Percentiles rank a stretch among this genome's conserved stretches.
Evolutionary conservation across 2,329 filamentous ascomycete genomes (phyloP).

Genomic region (Aphanocladium album): DNA sequence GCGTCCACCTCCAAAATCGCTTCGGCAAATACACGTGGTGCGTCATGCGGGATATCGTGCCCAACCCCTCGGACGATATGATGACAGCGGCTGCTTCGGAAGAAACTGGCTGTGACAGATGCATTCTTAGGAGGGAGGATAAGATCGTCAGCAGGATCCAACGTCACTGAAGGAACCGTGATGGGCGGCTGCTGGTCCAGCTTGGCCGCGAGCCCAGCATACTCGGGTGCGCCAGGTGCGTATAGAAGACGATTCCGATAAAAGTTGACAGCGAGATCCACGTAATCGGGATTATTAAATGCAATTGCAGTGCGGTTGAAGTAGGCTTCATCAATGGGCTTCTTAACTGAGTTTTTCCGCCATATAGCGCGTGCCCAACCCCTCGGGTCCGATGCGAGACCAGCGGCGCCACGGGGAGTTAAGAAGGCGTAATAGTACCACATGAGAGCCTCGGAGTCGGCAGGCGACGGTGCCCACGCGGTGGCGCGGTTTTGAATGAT

Average conservation of each 20-base stretch:
- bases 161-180: neutral
- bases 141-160: neutral
- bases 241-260: conserved; percentile 12
- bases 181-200: neutral
- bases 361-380: conserved; percentile 2
- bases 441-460: neutral
- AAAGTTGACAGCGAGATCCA: conserved; percentile 10
- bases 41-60: neutral
- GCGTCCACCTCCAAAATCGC: neutral
- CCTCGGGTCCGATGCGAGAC: neutral
- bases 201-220: conserved; percentile 1
- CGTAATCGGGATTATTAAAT: conserved; percentile 11
- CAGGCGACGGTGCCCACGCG: neutral
- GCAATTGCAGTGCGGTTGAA: neutral
- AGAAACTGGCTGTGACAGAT: neutral
- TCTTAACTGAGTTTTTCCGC: neutral
- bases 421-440: conserved; percentile 11
- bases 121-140: neutral
- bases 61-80: neutral
- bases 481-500: conserved; percentile 8
- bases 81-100: neutral
- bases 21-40: neutral
- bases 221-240: conserved; percentile 9
- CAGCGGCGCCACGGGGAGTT: neutral
- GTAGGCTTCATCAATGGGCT: neutral